Conservation (phyloP, 306 rosid species). For the Vicia villosa region DNA sequence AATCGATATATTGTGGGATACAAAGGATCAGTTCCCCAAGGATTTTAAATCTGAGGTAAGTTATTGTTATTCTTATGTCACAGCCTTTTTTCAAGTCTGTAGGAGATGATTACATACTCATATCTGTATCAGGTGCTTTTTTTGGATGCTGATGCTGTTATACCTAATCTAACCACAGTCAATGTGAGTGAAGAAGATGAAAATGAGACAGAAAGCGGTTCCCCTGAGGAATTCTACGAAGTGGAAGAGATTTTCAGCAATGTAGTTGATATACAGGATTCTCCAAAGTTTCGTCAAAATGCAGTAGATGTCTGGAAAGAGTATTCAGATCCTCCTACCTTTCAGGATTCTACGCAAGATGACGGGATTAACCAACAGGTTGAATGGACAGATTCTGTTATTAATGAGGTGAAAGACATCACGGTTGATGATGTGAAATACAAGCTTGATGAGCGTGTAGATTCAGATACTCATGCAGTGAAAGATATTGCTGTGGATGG, state of each 20-base stretch:
- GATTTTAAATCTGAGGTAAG: constrained; percentile 93
- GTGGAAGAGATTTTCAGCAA: constrained; percentile 93
- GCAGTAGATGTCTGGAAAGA: constrained; percentile 63
- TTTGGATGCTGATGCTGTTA: constrained; percentile 86
- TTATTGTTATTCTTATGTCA: constrained; percentile 41
- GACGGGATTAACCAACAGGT: constrained; percentile 60
- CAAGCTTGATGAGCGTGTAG: constrained; percentile 55
- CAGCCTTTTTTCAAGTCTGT: constrained; percentile 42
- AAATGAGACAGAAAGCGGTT: constrained; percentile 70
- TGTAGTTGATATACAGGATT: constrained; percentile 64
- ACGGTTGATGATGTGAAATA: constrained; percentile 74
- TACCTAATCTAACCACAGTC: constrained; percentile 73
- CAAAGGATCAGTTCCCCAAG: constrained; percentile 79
- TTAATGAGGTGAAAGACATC: constrained; percentile 75
- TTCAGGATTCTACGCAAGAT: constrained; percentile 68
- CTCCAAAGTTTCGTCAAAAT: constrained; percentile 47
- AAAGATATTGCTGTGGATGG: constrained; percentile 87
- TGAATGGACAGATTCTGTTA: constrained; percentile 43
- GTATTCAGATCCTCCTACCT: constrained; percentile 67
- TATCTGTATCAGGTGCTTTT: constrained; percentile 87
- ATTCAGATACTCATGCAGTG: constrained; percentile 56
- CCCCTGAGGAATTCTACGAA: constrained; percentile 97
- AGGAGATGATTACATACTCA: constrained; percentile 61
- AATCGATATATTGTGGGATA: constrained; percentile 83
- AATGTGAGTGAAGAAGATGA: constrained; percentile 60